Conservation (phyloP, 306 rosid genomes). For the Hylodesmum podocarpum region DNA sequence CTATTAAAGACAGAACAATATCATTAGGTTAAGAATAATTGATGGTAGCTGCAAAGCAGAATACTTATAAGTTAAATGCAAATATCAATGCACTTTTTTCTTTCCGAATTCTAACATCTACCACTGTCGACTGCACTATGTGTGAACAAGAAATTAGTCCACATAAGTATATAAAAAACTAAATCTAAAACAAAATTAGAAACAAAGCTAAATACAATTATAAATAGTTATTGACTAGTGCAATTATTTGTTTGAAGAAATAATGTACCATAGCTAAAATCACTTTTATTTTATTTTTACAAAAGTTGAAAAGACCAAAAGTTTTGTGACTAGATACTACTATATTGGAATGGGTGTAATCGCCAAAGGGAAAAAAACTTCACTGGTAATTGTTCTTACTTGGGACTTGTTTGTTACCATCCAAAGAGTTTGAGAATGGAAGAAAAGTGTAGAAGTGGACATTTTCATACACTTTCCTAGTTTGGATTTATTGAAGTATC, state of each 20-base stretch:
- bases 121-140: background rate
- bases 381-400: too few species aligned
- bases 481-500: too few species aligned
- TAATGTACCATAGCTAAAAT: too few species aligned
- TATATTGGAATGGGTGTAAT: conserved; percentile 21
- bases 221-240: background rate
- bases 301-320: background rate
- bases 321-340: background rate
- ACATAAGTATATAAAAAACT: background rate
- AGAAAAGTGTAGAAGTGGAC: too few species aligned
- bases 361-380: background rate
- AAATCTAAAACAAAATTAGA: too few species aligned
- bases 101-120: background rate
- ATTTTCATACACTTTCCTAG: too few species aligned
- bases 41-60: background rate
- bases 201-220: background rate
- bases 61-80: background rate
- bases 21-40: background rate
- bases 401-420: too few species aligned
- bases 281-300: too few species aligned
- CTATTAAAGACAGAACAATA: background rate
- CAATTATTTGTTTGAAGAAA: background rate
- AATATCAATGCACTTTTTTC: background rate
- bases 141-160: background rate
- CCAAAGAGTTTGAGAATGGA: too few species aligned